Conservation (phyloP, 805 yeast genomes). For the Sugiyamaella mastotermitis region DNA sequence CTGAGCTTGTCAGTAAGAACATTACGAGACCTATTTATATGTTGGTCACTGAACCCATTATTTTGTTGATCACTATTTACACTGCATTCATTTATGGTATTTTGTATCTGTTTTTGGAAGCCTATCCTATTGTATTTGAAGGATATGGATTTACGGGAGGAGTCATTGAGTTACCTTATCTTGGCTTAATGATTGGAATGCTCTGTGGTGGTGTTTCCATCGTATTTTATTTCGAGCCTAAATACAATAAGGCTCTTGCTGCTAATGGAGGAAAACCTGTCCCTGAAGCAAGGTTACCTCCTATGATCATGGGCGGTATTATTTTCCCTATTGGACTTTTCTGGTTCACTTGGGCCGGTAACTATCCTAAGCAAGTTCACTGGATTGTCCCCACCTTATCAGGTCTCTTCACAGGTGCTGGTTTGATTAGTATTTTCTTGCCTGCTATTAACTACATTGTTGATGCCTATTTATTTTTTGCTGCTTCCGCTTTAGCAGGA, state of each 20-base stretch:
- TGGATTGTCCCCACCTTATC: constrained; percentile 76
- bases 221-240: constrained; percentile 46
- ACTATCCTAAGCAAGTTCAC: constrained; percentile 61
- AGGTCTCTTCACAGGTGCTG: constrained; percentile 61
- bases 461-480: constrained; percentile 62
- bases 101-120: constrained; percentile 62
- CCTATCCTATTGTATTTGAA: constrained; percentile 67
- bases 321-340: constrained; percentile 73
- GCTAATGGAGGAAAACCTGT: constrained; percentile 54
- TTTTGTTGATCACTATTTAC: constrained; percentile 59
- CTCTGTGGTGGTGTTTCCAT: constrained; percentile 49
- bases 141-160: constrained; percentile 58
- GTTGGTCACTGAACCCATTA: constrained; percentile 64
- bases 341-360: constrained; percentile 89
- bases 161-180: constrained; percentile 70
- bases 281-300: constrained; percentile 80
- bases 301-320: constrained; percentile 68
- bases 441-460: constrained; percentile 68
- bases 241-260: constrained; percentile 42
- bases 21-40: constrained; percentile 60
- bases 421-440: constrained; percentile 61
- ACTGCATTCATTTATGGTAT: constrained; percentile 77
- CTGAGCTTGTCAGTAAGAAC: constrained; percentile 56
- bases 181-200: constrained; percentile 68
- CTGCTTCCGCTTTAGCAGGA: constrained; percentile 77